phyloP scores from a whole-genome alignment of 2,329 filamentous ascomycete genomes.

The Clarireedia paspali region DNA sequence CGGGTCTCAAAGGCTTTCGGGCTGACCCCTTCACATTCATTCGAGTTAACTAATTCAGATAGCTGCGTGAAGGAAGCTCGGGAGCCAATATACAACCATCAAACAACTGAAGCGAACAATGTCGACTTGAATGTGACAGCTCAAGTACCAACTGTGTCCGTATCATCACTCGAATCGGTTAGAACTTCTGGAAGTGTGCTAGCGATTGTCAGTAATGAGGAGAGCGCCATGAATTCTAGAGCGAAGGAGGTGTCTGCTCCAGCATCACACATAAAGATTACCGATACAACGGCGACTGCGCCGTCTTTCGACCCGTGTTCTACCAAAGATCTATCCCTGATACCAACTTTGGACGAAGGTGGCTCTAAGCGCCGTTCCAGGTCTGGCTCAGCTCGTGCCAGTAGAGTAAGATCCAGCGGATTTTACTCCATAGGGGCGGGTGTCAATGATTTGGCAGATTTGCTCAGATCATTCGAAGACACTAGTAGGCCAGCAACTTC shows the following conservation, averaged over 20 bases:
- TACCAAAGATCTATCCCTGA: not conserved
- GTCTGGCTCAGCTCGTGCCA: not conserved
- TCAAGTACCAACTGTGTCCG: too few relatives aligned
- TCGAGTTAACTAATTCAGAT: constrained; percentile 9
- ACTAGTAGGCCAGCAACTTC: constrained; percentile 6
- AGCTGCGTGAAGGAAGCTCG: not conserved
- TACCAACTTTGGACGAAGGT: not conserved
- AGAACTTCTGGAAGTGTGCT: too few relatives aligned
- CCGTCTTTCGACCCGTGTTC: not conserved
- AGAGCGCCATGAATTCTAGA: too few relatives aligned
- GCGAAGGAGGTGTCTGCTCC: not conserved
- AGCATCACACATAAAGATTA: not conserved
- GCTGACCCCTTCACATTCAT: constrained; percentile 12
- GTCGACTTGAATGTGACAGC: too few relatives aligned
- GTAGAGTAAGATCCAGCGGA: constrained; percentile 11
- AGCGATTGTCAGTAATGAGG: too few relatives aligned
- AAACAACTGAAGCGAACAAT: too few relatives aligned
- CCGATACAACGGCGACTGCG: not conserved
- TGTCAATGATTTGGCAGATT: constrained; percentile 14
- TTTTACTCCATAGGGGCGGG: constrained; percentile 13
- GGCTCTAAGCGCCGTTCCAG: not conserved
- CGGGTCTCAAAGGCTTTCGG: constrained; percentile 24
- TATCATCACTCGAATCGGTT: too few relatives aligned
- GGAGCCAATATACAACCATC: too few relatives aligned
- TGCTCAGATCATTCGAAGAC: constrained; percentile 11